These are phyloP conservation scores for Yarrowia deformans DNA, from an alignment of 805 yeast genomes.

Conservation along the genomic window DNA sequence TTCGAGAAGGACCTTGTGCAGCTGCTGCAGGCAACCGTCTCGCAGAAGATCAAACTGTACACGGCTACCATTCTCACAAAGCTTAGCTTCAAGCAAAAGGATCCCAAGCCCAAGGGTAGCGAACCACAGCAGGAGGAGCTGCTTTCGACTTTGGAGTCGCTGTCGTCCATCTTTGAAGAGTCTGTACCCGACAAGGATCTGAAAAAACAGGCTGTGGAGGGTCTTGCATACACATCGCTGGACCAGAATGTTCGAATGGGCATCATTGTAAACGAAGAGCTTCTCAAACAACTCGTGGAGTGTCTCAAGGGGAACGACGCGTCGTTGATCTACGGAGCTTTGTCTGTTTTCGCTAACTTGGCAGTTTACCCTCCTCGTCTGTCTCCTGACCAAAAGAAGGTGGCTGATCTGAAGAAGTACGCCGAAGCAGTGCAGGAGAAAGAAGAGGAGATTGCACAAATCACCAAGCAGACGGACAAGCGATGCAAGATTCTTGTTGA, in stretches of 20 bases:
- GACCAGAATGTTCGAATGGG: constrained; percentile 48
- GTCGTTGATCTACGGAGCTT: constrained; percentile 48
- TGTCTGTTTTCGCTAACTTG: constrained; percentile 49
- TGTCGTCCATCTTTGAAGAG: constrained; percentile 48
- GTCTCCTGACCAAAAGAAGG: constrained; percentile 47
- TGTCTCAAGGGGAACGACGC: constrained; percentile 42
- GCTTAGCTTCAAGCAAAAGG: constrained; percentile 43
- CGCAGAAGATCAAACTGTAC: constrained; percentile 44
- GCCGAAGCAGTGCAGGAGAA: constrained; percentile 46
- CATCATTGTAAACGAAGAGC: constrained; percentile 40
- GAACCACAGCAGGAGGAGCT: constrained; percentile 39
- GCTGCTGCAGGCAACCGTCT: constrained; percentile 44
- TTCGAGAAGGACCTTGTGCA: constrained; percentile 44
- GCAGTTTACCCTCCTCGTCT: constrained; percentile 49
- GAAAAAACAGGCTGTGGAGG: constrained; percentile 49
- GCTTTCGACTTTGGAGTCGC: constrained; percentile 40
- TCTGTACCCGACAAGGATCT: constrained; percentile 41
- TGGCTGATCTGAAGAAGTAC: constrained; percentile 46
- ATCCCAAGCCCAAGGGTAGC: constrained; percentile 40
- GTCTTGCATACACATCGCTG: constrained; percentile 51
- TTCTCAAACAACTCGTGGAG: constrained; percentile 44
- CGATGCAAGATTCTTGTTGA: constrained; percentile 47
- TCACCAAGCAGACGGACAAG: constrained; percentile 43
- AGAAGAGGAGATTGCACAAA: constrained; percentile 43
- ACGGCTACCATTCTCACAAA: constrained; percentile 52